Evolutionary conservation across 257 asterid species (phyloP).

Genomic region (Rehmannia glutinosa): DNA sequence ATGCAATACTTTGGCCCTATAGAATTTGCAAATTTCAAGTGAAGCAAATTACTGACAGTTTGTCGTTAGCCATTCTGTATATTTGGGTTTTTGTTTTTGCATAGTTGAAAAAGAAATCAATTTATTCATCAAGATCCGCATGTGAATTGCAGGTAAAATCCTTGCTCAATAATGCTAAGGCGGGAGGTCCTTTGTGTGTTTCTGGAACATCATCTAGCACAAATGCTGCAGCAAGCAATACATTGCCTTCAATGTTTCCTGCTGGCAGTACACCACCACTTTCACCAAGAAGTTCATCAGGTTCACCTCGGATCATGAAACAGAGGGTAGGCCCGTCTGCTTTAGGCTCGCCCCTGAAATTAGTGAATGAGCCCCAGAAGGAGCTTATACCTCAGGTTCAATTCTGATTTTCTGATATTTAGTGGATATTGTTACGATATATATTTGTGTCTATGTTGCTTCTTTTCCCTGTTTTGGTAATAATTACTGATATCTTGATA

Average conservation of each 20-base stretch:
- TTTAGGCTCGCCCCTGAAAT: slow-evolving; percentile 82
- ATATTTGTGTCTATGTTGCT: not conserved
- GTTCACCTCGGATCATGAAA: slow-evolving; percentile 87
- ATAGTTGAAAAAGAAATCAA: not conserved
- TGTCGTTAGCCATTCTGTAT: slow-evolving; percentile 12
- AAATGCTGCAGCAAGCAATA: slow-evolving; percentile 58
- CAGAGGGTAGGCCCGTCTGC: slow-evolving; percentile 83
- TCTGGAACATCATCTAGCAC: slow-evolving; percentile 65
- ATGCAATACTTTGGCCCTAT: not conserved
- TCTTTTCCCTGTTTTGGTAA: not conserved
- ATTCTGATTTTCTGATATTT: slow-evolving; percentile 10
- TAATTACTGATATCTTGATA: slow-evolving; percentile 12
- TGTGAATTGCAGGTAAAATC: slow-evolving; percentile 66
- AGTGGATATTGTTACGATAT: not conserved
- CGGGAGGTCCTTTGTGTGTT: slow-evolving; percentile 65
- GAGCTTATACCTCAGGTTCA: slow-evolving; percentile 96
- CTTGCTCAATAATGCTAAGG: slow-evolving; percentile 76
- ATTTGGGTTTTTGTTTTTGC: not conserved
- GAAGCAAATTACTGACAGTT: slow-evolving; percentile 18
- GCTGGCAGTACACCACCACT: slow-evolving; percentile 99
- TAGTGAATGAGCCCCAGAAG: slow-evolving; percentile 81
- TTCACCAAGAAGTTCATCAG: slow-evolving; percentile 95
- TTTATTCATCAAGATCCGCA: slow-evolving; percentile 8
- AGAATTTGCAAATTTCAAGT: slow-evolving; percentile 3
- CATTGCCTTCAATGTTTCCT: slow-evolving; percentile 95